Evolutionary conservation across 2,329 filamentous ascomycete genomes (phyloP).

Genomic region (Colletotrichum gloeosporioides): DNA sequence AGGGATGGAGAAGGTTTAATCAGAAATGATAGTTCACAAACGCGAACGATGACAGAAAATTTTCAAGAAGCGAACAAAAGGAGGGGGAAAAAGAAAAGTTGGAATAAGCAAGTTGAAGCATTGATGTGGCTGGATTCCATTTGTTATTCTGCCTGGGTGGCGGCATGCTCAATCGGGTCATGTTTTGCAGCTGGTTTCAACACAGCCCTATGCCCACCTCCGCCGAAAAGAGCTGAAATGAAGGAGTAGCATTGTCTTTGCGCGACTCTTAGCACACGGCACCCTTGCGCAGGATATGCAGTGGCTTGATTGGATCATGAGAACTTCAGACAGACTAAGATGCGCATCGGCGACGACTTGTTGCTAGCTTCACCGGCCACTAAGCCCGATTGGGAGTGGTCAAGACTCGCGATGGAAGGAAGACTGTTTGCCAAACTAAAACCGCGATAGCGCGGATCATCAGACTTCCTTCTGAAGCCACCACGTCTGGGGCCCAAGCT

Average conservation of each 20-base stretch:
- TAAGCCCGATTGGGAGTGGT: background rate
- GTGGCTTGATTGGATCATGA: background rate
- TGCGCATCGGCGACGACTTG: background rate
- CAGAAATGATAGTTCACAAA: background rate
- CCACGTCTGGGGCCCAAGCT: background rate
- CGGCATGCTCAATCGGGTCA: background rate
- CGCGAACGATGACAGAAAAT: background rate
- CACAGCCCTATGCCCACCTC: background rate
- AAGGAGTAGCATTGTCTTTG: background rate
- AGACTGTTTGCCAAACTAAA: background rate
- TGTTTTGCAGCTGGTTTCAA: background rate
- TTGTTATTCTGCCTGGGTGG: background rate
- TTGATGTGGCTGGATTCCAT: background rate
- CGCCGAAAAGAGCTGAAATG: background rate
- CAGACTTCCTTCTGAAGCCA: background rate
- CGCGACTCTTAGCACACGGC: background rate
- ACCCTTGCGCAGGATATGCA: background rate
- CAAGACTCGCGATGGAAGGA: background rate
- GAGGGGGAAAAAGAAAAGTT: background rate
- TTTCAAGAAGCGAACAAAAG: background rate
- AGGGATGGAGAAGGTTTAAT: background rate
- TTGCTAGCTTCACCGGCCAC: background rate
- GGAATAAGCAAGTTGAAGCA: background rate
- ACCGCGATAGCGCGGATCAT: background rate
- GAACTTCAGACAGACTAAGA: background rate